phyloP scores from a whole-genome alignment of 805 yeast genomes.

The Vanderwaltozyma yarrowii region DNA sequence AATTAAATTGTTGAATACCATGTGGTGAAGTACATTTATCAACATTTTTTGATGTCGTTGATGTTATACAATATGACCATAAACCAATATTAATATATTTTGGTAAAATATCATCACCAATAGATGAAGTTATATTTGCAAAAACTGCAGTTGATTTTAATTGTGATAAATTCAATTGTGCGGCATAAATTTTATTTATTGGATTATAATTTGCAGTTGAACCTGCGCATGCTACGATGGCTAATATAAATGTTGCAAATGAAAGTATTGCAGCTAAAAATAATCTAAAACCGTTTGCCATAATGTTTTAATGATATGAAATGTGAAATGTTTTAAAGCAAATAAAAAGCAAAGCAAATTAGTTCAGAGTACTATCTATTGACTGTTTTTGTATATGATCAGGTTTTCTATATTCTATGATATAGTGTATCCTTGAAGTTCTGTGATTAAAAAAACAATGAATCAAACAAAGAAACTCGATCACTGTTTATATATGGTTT shows the following conservation, averaged over 20 bases:
- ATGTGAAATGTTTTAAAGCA: no score
- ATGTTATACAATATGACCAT: slow-evolving; percentile 56
- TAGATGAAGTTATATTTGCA: slow-evolving; percentile 7
- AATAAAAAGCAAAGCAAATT: no score
- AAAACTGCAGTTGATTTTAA: slow-evolving; percentile 17
- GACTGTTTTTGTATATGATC: no score
- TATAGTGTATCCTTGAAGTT: no score
- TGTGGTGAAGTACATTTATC: slow-evolving; percentile 21
- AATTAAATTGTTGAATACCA: slow-evolving; percentile 23
- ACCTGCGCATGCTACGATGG: slow-evolving; percentile 44
- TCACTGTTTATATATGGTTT: no score
- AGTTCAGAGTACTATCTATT: no score
- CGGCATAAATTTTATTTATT: slow-evolving; percentile 36
- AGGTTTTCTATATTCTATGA: no score
- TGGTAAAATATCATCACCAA: slow-evolving; percentile 28
- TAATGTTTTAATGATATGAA: no score
- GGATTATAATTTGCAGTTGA: slow-evolving; percentile 35
- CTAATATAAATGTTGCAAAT: slow-evolving; percentile 36
- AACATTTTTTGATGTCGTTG: slow-evolving; percentile 8
- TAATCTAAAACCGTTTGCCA: slow-evolving; percentile 16
- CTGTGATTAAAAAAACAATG: no score
- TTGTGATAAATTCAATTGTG: slow-evolving; percentile 37
- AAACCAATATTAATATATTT: slow-evolving; percentile 44
- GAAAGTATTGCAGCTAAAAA: slow-evolving; percentile 24
- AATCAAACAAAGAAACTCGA: no score